Conservation (phyloP, 805 yeast genomes). For the Saturnispora kantuleensis region DNA sequence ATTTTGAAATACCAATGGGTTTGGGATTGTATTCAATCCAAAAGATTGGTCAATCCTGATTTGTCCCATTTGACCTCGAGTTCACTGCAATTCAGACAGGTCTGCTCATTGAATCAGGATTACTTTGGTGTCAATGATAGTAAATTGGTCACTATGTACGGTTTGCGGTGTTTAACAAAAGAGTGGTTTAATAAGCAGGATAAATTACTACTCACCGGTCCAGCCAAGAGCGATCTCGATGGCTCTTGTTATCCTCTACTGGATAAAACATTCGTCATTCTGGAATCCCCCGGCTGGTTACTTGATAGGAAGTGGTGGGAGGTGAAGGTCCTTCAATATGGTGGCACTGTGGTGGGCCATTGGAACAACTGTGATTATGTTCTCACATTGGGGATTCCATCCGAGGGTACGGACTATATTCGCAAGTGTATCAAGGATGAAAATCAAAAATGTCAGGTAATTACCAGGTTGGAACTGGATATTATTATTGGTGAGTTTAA, state of each 20-base stretch:
- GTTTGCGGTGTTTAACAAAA: not conserved
- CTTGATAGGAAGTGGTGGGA: slow-evolving; percentile 1
- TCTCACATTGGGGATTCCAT: not conserved
- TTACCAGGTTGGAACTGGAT: not conserved
- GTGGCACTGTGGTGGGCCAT: slow-evolving; percentile 4
- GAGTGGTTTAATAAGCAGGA: not conserved
- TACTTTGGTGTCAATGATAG: slow-evolving; percentile 52
- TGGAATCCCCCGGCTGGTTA: not conserved
- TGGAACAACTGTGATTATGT: slow-evolving; percentile 3
- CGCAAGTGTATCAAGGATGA: not conserved
- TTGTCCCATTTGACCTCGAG: slow-evolving; percentile 42
- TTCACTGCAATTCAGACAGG: too few species aligned
- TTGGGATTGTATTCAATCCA: slow-evolving; percentile 46
- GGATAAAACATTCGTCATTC: not conserved
- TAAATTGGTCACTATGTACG: slow-evolving; percentile 12
- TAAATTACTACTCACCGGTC: too few species aligned
- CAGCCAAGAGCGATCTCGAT: too few species aligned
- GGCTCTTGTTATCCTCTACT: not conserved
- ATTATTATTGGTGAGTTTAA: not conserved
- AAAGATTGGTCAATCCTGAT: slow-evolving; percentile 42
- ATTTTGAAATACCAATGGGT: slow-evolving; percentile 65
- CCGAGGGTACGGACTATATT: not conserved
- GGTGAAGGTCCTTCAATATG: slow-evolving; percentile 3
- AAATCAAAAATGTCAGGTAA: not conserved
- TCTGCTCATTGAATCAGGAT: slow-evolving; percentile 28